These are phyloP conservation scores for Mycena olivaceomarginata DNA, from an alignment of 768 basidiomycete species.

Conservation along the genomic window DNA sequence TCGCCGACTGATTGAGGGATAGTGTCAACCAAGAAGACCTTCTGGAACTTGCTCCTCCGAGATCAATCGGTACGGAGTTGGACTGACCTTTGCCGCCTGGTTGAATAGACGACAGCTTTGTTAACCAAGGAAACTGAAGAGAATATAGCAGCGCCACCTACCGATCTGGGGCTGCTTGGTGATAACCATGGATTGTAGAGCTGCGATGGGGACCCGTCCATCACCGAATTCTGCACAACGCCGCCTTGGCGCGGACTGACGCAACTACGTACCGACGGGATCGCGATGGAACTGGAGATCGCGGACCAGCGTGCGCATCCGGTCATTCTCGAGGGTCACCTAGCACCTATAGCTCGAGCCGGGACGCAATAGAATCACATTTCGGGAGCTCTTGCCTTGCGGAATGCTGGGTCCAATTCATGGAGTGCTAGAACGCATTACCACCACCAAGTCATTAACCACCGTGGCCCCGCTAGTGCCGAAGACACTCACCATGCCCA, in stretches of 20 bases:
- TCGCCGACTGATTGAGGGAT: constrained; percentile 88
- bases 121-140: constrained; percentile 8
- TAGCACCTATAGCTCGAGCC: not conserved
- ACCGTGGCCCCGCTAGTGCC: constrained; percentile 2
- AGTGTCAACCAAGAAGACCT: constrained; percentile 12
- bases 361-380: not conserved
- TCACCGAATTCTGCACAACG: not conserved
- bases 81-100: constrained; percentile 81
- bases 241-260: not conserved
- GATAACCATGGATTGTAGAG: constrained; percentile 96
- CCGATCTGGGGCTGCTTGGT: constrained; percentile 96
- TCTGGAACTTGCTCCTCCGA: not conserved
- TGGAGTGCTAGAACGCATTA: constrained; percentile 77
- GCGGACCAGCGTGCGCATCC: constrained; percentile 79
- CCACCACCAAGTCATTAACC: not conserved
- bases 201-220: constrained; percentile 58
- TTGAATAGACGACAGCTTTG: not conserved
- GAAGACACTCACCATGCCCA: constrained; percentile 79
- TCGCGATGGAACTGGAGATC: constrained; percentile 91
- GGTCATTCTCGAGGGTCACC: constrained; percentile 88
- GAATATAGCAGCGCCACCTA: not conserved
- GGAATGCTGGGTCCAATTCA: constrained; percentile 88
- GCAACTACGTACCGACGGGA: constrained; percentile 76
- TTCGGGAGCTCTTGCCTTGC: constrained; percentile 53
- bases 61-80: not conserved